Evolutionary conservation across 129 eudicot species (phyloP), one percentile per base, ranked within the genome.

Genomic region (Lactuca sativa): DNA sequence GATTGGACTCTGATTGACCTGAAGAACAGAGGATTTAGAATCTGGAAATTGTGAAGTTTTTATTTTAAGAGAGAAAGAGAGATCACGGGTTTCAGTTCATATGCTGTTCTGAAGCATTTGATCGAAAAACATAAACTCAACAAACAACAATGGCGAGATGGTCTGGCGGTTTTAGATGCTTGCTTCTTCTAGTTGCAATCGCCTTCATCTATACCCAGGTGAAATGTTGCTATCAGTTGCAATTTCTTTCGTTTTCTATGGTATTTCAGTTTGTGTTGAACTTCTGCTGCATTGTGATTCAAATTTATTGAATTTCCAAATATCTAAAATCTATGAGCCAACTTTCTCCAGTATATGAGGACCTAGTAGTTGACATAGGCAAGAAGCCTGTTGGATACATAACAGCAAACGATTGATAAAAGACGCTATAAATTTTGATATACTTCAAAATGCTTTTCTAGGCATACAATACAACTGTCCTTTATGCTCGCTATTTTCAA

Each of bases 131-230:
- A 15, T 13, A 34, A 34, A 17, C 59, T 62, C 17, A 59, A 21
- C 56, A 4, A 65, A 60, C 33, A 43, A 32, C 18, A 59, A 70
- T 79, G 86, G 72, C 58, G 64, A 77, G 74, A 77, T 76, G 73
- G 76, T 73, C 79, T 3, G 77, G 86, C 67, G 93, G 86, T 72
- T 70, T 77, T 60, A 83, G 87, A n/a, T 91, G 64, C 62, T 76
- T 91, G 62, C 87, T 91, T 72, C 77, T 91, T 71, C 18, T 84
- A 37, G 96, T 85, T 33, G 93, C 83, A 31, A 47, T 81, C 15
- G 90, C 84, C 14, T 91, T 88, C 83, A 88, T 91, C 79, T 91
- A 88, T 78, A 82, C 84, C 60, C 97, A 91, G 97, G 97, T 88
- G 34, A 18, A 9, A 17, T 51, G 14, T n/a, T 34, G 6, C 13